Evolutionary conservation across 805 yeast genomes (phyloP), one percentile per base, ranked within the genome.

Genomic region (Candida schatavii): DNA sequence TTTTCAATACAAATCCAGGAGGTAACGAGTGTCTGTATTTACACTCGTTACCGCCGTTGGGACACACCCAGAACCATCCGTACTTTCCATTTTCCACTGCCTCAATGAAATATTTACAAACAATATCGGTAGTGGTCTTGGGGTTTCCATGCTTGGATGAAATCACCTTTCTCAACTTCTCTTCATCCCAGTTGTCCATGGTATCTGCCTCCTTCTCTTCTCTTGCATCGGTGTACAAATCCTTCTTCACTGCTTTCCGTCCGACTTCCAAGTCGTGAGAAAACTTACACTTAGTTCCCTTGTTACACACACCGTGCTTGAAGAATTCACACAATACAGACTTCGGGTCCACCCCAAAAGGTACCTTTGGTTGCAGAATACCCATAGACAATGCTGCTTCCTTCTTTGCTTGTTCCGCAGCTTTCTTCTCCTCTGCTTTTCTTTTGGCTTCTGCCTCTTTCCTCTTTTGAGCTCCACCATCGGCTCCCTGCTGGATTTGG

Each of bases 51-150:
- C 96, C 97, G 31, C 91, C 90, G 53, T 88, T 88, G 21, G 99
- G 99, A 72, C 99, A 93, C 17, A 77, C 75, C 99, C 99, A 93
- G 67, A 93, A 90, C 99, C 99, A 93, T 58, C 99, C 99, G 61
- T 93, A 93, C 61, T 91, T 91, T 44, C 91, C 93, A 58, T 89
- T 88, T 61, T 93, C 99, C 44, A 93, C 97, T 0, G 99, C 98
- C 46, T 89, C 96, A 50, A 93, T 87, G 69, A 93, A 95, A 65
- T 64, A 80, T 63, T 90, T 93, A 77, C 99, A 93, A 37, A 93
- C 87, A 51, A 78, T 93, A 50, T 91, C 97, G 0, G 99, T 93
- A 11, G 97, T 89, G 9, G 97, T 88, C 62, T 81, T 81, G 42
- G 84, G 89, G 62, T 93, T 93, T 39, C 99, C 98, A 55, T 90